phyloP scores from a whole-genome alignment of 2,329 filamentous ascomycete genomes.

The Calonectria montana region DNA sequence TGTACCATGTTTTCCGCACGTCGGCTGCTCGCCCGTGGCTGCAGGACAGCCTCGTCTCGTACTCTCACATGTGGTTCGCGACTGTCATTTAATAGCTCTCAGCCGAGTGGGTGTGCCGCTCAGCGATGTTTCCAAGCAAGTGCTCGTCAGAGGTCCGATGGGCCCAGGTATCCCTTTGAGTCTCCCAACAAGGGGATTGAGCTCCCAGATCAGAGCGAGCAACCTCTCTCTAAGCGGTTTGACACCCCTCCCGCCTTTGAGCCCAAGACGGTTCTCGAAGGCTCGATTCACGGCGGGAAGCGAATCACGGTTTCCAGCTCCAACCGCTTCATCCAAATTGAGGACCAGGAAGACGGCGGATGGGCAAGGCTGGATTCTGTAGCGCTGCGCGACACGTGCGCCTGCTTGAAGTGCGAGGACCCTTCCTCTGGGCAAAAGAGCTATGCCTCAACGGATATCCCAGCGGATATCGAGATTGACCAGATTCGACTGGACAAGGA shows the following conservation, averaged over 20 bases:
- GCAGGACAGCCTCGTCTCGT: slow-evolving; percentile 14
- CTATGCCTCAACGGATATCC: slow-evolving; percentile 57
- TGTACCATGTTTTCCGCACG: slow-evolving; percentile 30
- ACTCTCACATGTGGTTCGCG: background rate
- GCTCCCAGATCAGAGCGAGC: background rate
- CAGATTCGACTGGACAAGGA: slow-evolving; percentile 47
- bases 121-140: slow-evolving; percentile 29
- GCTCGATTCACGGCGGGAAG: slow-evolving; percentile 8
- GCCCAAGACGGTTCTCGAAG: slow-evolving; percentile 16
- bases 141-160: slow-evolving; percentile 20
- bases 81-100: background rate
- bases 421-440: slow-evolving; percentile 70
- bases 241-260: slow-evolving; percentile 28
- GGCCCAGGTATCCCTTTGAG: slow-evolving; percentile 19
- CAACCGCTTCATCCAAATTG: slow-evolving; percentile 42
- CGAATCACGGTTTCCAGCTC: slow-evolving; percentile 42
- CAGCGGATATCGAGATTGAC: slow-evolving; percentile 46
- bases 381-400: slow-evolving; percentile 65
- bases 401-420: slow-evolving; percentile 65
- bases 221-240: slow-evolving; percentile 24
- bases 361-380: slow-evolving; percentile 41
- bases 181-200: slow-evolving; percentile 18
- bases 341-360: slow-evolving; percentile 30
- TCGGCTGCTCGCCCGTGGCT: slow-evolving; percentile 23
- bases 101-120: background rate